Percentiles rank a stretch among this genome's conserved stretches.
Conservation (phyloP, 345 rosid genomes). For the Gossypium ekmanianum region DNA sequence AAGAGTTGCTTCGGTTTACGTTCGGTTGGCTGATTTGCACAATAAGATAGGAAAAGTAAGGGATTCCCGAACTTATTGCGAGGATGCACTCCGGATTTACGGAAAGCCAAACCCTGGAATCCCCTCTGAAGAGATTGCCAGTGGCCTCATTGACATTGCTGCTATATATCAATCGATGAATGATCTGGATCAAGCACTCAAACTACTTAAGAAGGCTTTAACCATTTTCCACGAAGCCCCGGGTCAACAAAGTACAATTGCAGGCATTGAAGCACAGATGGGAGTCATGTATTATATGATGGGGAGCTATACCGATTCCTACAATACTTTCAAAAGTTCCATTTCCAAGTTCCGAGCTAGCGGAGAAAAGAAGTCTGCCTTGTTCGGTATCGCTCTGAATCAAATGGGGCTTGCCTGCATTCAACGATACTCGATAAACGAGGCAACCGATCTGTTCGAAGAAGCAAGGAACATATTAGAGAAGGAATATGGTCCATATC, state of each 20-base stretch:
- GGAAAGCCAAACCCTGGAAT: constrained; percentile 52
- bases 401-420: constrained; percentile 92
- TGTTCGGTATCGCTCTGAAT: constrained; percentile 79
- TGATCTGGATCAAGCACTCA: constrained; percentile 62
- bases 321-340: constrained; percentile 58
- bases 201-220: constrained; percentile 61
- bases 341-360: constrained; percentile 62
- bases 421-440: constrained; percentile 66
- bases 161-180: constrained; percentile 83
- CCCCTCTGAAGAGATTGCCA: constrained; percentile 68
- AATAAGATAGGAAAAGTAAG: constrained; percentile 71
- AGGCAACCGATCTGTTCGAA: constrained; percentile 85
- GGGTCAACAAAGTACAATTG: constrained; percentile 70
- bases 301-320: constrained; percentile 71
- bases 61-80: constrained; percentile 81
- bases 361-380: constrained; percentile 73
- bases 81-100: constrained; percentile 72
- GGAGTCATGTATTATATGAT: constrained; percentile 88
- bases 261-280: constrained; percentile 91
- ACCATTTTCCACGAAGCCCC: constrained; percentile 51
- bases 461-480: constrained; percentile 80
- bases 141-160: constrained; percentile 74
- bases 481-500: constrained; percentile 82
- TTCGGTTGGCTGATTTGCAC: constrained; percentile 80
- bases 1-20: constrained; percentile 76